Conservation (phyloP, 129 eudicot genomes). For the Flaveria ramosissima region DNA sequence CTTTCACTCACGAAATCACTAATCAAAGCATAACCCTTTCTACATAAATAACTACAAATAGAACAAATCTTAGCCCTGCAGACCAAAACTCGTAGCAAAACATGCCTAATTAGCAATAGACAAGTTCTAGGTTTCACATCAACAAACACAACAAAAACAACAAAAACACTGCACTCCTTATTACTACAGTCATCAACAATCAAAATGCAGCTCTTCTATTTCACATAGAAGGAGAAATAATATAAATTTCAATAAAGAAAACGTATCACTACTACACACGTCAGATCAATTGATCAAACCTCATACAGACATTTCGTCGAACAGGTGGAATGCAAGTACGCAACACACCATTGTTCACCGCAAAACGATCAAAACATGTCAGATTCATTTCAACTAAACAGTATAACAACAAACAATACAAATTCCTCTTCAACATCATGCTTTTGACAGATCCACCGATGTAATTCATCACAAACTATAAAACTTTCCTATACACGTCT, state of each 20-base stretch:
- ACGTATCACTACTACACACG: not conserved
- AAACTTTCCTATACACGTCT: not conserved
- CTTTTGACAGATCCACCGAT: conserved; percentile 17
- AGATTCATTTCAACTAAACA: not conserved
- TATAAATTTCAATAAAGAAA: not conserved
- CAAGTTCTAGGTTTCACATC: not conserved
- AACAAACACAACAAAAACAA: too few relatives aligned
- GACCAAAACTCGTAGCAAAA: not conserved
- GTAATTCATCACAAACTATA: conserved; percentile 7
- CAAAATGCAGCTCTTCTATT: too few relatives aligned
- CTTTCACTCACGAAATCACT: not conserved
- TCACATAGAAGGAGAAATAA: too few relatives aligned
- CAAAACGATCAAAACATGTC: not conserved
- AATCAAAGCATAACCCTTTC: not conserved
- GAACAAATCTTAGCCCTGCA: not conserved
- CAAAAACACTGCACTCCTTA: too few relatives aligned
- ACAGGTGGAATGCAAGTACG: conserved; percentile 25
- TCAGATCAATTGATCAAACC: not conserved
- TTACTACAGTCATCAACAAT: too few relatives aligned
- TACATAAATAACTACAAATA: not conserved
- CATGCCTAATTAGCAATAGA: not conserved
- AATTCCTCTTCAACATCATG: conserved; percentile 8
- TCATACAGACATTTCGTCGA: conserved; percentile 29
- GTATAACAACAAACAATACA: not conserved
- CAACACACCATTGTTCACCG: not conserved